Evolutionary conservation across 106 monocot genomes (phyloP), one percentile per base, ranked within the genome.

Genomic region (Allium cepa): DNA sequence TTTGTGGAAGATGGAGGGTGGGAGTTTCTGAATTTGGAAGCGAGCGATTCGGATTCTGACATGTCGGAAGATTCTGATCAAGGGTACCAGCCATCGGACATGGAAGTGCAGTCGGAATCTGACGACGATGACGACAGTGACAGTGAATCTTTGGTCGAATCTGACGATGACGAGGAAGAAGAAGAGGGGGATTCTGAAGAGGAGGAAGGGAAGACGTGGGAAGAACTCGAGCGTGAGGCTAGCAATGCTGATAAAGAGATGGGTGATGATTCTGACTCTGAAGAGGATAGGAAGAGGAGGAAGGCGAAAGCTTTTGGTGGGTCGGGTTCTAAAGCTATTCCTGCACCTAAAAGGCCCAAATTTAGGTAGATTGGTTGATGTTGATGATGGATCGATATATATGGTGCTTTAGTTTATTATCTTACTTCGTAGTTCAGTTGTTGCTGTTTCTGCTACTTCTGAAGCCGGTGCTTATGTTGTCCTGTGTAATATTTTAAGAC

Each of bases 151-250:
- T 62, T 97, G 46, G 96, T 92, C 10, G 91, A 92, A 52, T 86
- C 88, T 0, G 88, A 93, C 15, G 91, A 92, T 3, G 67, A 67
- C 8, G 85, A 85, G 22, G 90, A 88, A 0, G 88, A 83, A 16
- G 79, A 79, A 13, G 80, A 76, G 3, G 94, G 79, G 60, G 90
- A 94, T 47, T 85, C 87, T 1, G 95, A 96, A 72, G 95, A 96
- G 79, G 95, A 91, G 49, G 86, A 97, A 65, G 96, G 96, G 15
- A 97, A 97, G 78, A 92, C 96, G 1, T 97, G 96, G 96, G 96
- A 97, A 66, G 96, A 97, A 75, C 57, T 97, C 48, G 92, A 97
- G 74, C 75, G 83, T 17, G 96, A 97, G 66, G 96, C 96, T 5
- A 92, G 67, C 60, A 86, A 82, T 59, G 96, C 96, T 8, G 96